phyloP scores from a whole-genome alignment of 805 yeast species.

The Wickerhamomyces chaumierensis region DNA sequence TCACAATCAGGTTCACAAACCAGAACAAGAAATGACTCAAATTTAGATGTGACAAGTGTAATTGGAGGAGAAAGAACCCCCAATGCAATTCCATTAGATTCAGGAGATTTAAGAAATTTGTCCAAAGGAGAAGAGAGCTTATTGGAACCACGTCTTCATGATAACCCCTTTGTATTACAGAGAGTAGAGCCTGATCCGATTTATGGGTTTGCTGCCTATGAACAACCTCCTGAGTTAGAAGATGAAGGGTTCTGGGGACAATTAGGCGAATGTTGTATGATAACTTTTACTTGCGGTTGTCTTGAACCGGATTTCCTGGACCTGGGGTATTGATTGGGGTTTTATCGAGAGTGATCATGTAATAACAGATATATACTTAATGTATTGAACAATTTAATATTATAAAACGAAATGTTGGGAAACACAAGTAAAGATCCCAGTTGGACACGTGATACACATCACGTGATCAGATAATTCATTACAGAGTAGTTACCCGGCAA shows the following conservation, averaged over 20 bases:
- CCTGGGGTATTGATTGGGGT: too few species aligned
- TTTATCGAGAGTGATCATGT: too few species aligned
- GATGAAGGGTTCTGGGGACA: not conserved
- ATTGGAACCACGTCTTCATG: too few species aligned
- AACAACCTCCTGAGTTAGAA: not conserved
- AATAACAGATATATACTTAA: too few species aligned
- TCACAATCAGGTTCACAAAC: not conserved
- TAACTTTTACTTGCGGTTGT: not conserved
- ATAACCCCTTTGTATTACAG: not conserved
- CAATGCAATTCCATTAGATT: constrained; percentile 6
- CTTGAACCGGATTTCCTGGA: not conserved
- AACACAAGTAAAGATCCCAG: too few species aligned
- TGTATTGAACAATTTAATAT: too few species aligned
- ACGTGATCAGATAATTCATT: too few species aligned
- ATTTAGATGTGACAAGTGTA: not conserved
- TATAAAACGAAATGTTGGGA: too few species aligned
- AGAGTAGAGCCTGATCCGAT: not conserved
- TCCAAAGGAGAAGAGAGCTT: not conserved
- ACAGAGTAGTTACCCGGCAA: too few species aligned
- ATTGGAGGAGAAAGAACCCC: constrained; percentile 1
- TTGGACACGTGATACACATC: too few species aligned
- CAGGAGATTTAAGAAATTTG: constrained; percentile 3
- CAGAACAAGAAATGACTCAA: not conserved
- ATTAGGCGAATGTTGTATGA: not conserved
- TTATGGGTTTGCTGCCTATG: not conserved